Percentiles rank a stretch among this genome's conserved stretches.
Conservation (phyloP, 768 basidiomycete genomes). For the Fistulinella prunicolor region DNA sequence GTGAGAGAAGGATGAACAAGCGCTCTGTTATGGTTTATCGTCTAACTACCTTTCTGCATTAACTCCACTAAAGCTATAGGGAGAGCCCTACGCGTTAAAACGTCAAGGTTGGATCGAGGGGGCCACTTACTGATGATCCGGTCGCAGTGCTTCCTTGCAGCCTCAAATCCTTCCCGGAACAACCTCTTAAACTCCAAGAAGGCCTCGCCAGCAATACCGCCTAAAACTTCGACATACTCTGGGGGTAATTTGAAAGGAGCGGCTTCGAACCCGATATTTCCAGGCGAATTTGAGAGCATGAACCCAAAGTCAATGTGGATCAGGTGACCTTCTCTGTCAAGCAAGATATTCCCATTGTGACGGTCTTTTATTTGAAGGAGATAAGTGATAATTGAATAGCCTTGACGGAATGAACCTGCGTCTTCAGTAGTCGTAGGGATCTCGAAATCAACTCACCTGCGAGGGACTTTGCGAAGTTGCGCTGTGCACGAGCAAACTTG, state of each 20-base stretch:
- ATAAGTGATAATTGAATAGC: conserved; percentile 95
- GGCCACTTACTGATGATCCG: conserved; percentile 77
- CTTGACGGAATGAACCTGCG: conserved; percentile 34
- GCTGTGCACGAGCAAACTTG: conserved; percentile 86
- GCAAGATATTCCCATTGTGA: conserved; percentile 96
- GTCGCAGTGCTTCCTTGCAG: conserved; percentile 93
- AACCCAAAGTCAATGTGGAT: conserved; percentile 99
- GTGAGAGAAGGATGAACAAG: neutral
- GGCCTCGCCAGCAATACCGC: conserved; percentile 72
- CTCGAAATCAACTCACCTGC: conserved; percentile 49
- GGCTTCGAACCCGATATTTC: conserved; percentile 98
- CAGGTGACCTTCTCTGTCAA: conserved; percentile 92
- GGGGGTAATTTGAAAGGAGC: conserved; percentile 95
- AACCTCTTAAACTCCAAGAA: conserved; percentile 83
- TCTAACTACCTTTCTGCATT: conserved; percentile 85
- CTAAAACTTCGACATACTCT: conserved; percentile 95
- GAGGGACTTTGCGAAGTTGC: conserved; percentile 90
- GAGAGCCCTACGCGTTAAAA: conserved; percentile 3
- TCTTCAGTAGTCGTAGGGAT: neutral
- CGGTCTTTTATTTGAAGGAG: conserved; percentile 97
- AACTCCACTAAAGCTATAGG: conserved; percentile 79
- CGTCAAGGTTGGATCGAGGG: neutral
- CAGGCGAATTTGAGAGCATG: conserved; percentile 95
- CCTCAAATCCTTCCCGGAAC: conserved; percentile 92
- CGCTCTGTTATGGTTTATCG: neutral